Conservation (phyloP, 345 rosid species). For the Eucalyptus marginata region DNA sequence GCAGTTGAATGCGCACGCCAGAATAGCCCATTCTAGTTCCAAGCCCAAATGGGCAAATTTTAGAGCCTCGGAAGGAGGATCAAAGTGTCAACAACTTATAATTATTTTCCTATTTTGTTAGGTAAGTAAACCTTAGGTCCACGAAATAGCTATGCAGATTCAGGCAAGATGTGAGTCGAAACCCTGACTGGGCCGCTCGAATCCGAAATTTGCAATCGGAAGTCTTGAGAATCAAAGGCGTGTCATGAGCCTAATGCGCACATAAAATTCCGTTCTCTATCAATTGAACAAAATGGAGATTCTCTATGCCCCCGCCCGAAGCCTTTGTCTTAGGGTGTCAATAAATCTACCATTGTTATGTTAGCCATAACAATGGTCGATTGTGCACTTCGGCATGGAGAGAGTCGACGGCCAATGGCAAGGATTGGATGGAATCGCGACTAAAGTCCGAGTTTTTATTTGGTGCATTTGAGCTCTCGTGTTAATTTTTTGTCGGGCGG, state of each 20-base stretch:
- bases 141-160: neutral
- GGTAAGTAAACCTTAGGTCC: neutral
- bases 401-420: neutral
- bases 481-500: neutral
- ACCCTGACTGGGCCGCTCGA: neutral
- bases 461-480: neutral
- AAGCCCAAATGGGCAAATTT: neutral
- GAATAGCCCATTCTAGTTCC: neutral
- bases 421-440: neutral
- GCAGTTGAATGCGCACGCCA: neutral
- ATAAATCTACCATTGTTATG: neutral
- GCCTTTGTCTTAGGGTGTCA: neutral
- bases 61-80: neutral
- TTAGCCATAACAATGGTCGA: too few species aligned
- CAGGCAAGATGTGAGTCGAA: neutral
- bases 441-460: neutral
- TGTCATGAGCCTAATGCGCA: neutral
- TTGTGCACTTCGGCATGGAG: neutral
- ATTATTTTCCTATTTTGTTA: neutral
- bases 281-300: accelerated
- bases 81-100: neutral
- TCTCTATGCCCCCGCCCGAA: neutral
- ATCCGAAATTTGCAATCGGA: neutral
- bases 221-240: neutral
- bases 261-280: accelerated